phyloP scores from a whole-genome alignment of 805 yeast genomes.

The Cyberlindnera euphorbiae region DNA sequence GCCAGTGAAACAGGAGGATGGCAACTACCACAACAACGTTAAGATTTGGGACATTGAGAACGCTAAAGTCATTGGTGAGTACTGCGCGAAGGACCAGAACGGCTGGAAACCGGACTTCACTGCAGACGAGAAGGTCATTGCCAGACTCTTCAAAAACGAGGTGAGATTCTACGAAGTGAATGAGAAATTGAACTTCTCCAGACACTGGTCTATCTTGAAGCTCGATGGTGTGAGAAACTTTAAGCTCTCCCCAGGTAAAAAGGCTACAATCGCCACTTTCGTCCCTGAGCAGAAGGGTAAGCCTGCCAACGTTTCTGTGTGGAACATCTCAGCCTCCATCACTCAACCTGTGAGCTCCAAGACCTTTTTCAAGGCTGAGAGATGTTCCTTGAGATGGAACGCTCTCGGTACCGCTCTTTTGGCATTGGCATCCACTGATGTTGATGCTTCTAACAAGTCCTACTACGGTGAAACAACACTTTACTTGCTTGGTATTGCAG shows the following conservation, averaged over 20 bases:
- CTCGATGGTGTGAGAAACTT: constrained; percentile 55
- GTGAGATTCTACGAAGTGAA: constrained; percentile 63
- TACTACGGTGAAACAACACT: constrained; percentile 96
- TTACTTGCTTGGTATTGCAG: constrained; percentile 86
- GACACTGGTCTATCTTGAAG: constrained; percentile 55
- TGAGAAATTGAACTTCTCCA: constrained; percentile 37
- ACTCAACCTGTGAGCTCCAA: constrained; percentile 76
- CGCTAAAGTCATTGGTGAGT: constrained; percentile 49
- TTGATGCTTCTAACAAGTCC: constrained; percentile 87
- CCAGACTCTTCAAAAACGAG: constrained; percentile 55
- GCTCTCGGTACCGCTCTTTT: constrained; percentile 88
- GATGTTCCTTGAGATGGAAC: constrained; percentile 91
- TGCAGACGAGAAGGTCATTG: constrained; percentile 67
- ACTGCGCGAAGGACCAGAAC: constrained; percentile 75
- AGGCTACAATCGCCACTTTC: constrained; percentile 86
- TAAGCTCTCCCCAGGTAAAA: constrained; percentile 79
- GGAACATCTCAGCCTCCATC: constrained; percentile 55
- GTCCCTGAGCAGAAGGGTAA: constrained; percentile 82
- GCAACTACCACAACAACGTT: constrained; percentile 76
- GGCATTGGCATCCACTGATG: constrained; percentile 93
- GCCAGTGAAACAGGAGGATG: constrained; percentile 67
- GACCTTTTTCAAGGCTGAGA: constrained; percentile 92
- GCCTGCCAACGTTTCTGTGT: constrained; percentile 85
- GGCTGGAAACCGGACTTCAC: constrained; percentile 95
- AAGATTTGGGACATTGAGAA: constrained; percentile 60